Evolutionary conservation across 176 grass and related monocot species (phyloP), one percentile per base, ranked within the genome.

Genomic region (Phoenix dactylifera): DNA sequence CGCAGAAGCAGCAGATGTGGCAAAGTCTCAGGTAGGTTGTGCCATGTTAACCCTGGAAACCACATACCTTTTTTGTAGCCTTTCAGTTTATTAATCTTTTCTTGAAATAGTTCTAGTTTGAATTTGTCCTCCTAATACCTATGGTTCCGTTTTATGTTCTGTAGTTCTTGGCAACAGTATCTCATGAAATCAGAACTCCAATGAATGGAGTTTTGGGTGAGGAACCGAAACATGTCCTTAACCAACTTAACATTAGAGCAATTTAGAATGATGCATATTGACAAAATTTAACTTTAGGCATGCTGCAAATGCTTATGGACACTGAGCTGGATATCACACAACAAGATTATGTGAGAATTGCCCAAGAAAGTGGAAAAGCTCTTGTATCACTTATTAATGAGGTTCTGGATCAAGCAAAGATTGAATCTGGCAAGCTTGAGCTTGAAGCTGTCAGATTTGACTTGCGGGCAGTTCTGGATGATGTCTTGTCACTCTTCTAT

Each of bases 281-380:
- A 44, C 35, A 44, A 12, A 44, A 44, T 44, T 44, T 14, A 44
- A 10, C 35, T 44, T 63, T 6, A 98, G 94, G 94, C 64, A 98
- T 98, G 94, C 82, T 98, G 67, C 88, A 98, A 89, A 98, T 98
- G 88, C 79, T 98, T 58, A 92, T 98, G 82, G 94, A 98, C 70
- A 98, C 94, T 75, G 79, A 98, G 68, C 60, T 98, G 71, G 94
- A 98, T 48, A 78, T 86, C 19, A 93, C 76, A 4, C 94, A 98
- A 62, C 81, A 98, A 72, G 94, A 98, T 68, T 98, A 84, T 79
- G 94, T 98, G 59, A 89, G 94, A 80, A 98, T 88, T 2, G 94
- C 94, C 6, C 88, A 98, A 79, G 88, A 82, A 49, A 98, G 94
- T 44, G 94, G 94, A 68, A 98, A 93, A 70, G 79, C 88, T 44